Conservation (phyloP, 257 asterid species). For the Avicennia marina region DNA sequence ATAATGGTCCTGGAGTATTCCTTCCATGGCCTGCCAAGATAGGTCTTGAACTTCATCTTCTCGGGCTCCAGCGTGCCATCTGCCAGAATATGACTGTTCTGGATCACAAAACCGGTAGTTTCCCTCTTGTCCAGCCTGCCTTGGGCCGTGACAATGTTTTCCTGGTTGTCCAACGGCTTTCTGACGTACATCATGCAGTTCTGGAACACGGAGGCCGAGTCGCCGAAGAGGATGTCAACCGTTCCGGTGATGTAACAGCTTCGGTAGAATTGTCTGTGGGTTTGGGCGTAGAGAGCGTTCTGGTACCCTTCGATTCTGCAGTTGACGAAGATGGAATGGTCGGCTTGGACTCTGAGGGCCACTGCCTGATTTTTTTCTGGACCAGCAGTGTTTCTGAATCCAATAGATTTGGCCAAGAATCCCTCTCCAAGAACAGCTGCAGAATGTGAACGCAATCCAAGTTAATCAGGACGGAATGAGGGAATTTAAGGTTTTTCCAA, state of each 20-base stretch:
- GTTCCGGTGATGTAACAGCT: constrained; percentile 58
- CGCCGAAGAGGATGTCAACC: constrained; percentile 53
- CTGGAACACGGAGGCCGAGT: constrained; percentile 53
- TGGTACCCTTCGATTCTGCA: constrained; percentile 63
- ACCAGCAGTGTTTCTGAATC: constrained; percentile 67
- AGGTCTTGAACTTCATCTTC: constrained; percentile 37
- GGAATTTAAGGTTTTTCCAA: too few relatives aligned
- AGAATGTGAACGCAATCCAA: not conserved
- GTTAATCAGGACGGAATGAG: not conserved
- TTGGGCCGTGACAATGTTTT: constrained; percentile 42
- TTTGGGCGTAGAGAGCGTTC: constrained; percentile 36
- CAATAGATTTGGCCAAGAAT: constrained; percentile 49
- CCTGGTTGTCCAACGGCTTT: constrained; percentile 41
- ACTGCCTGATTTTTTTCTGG: constrained; percentile 62
- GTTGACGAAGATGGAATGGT: constrained; percentile 36
- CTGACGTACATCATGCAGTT: constrained; percentile 45
- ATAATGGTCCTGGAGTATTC: constrained; percentile 44
- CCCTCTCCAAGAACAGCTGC: constrained; percentile 56
- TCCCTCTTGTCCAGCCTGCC: constrained; percentile 43
- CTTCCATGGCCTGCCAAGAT: constrained; percentile 57
- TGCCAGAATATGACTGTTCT: constrained; percentile 40
- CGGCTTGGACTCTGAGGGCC: constrained; percentile 53
- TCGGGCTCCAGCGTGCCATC: constrained; percentile 27
- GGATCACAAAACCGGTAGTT: constrained; percentile 51
- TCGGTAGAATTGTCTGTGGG: constrained; percentile 52